phyloP scores from a whole-genome alignment of 257 asterid species.

The Fraxinus americana region DNA sequence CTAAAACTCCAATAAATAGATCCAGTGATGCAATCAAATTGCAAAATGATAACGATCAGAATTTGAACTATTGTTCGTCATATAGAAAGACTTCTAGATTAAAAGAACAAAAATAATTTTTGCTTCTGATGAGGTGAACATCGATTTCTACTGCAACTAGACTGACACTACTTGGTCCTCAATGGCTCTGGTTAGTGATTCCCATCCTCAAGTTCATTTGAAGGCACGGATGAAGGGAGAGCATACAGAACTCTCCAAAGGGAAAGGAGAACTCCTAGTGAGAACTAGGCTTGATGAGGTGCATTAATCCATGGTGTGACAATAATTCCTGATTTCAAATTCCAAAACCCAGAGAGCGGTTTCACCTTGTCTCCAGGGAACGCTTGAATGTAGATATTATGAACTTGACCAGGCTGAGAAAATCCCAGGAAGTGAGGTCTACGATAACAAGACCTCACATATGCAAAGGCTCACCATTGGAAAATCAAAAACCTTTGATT shows the following conservation, averaged over 20 bases:
- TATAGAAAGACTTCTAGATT: background rate
- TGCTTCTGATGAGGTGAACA: background rate
- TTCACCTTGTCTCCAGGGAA: background rate
- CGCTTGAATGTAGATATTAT: background rate
- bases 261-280: background rate
- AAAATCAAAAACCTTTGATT: background rate
- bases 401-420: background rate
- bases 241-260: background rate
- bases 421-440: background rate
- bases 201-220: background rate
- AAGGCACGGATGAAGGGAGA: background rate
- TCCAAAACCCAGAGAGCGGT: background rate
- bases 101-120: background rate
- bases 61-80: background rate
- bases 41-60: background rate
- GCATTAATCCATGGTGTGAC: background rate
- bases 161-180: background rate
- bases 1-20: background rate
- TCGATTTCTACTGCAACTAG: background rate
- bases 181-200: background rate
- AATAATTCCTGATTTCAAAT: background rate
- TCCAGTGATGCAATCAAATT: background rate
- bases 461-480: background rate
- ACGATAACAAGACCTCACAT: background rate
- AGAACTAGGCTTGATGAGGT: background rate